phyloP scores from a whole-genome alignment of 108 stramenopile genomes.

The Cyclotella atomus region DNA sequence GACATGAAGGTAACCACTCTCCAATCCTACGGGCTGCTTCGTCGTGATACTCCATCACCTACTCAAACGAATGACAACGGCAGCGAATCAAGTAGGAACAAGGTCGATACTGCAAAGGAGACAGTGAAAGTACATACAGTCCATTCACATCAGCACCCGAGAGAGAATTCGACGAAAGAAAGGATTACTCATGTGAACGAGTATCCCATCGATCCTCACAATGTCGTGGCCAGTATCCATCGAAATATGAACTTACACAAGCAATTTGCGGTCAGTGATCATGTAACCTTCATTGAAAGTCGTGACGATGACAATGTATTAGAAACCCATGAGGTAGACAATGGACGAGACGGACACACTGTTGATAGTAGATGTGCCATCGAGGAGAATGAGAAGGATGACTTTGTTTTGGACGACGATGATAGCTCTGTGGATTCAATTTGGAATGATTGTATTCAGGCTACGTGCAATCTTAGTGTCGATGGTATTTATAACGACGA shows the following conservation, averaged over 20 bases:
- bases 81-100: background rate
- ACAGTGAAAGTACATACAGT: background rate
- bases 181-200: background rate
- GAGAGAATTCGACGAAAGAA: background rate
- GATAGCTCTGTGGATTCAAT: slow-evolving; percentile 1
- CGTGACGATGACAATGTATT: slow-evolving; percentile 1
- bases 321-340: background rate
- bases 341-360: background rate
- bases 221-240: slow-evolving; percentile 12
- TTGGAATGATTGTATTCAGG: slow-evolving; percentile 1
- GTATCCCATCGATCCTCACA: slow-evolving; percentile 4
- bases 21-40: slow-evolving; percentile 1
- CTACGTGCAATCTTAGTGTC: background rate
- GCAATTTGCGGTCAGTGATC: background rate
- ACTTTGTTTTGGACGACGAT: background rate
- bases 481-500: slow-evolving; percentile 2
- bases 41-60: background rate
- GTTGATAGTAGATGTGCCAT: background rate
- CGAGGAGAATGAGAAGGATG: background rate
- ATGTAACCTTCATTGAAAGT: background rate
- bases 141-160: background rate
- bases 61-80: background rate
- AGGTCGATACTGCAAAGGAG: background rate
- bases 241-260: background rate
- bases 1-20: slow-evolving; percentile 7